These are phyloP conservation scores for Sporormia fimetaria DNA, from an alignment of 495 filamentous ascomycete species.

Conservation along the genomic window DNA sequence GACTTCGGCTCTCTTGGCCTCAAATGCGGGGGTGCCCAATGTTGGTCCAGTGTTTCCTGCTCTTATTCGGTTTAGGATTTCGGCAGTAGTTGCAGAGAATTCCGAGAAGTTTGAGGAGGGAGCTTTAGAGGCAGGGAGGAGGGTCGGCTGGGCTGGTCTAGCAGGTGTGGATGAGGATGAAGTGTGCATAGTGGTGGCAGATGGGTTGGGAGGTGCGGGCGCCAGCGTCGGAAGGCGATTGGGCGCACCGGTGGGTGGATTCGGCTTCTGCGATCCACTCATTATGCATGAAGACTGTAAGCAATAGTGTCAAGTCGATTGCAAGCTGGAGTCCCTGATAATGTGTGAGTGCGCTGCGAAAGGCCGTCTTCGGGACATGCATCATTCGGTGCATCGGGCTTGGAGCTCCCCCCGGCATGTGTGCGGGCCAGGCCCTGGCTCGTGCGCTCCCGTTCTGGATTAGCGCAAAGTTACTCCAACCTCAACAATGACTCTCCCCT, in stretches of 20 bases:
- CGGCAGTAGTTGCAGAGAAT: constrained; percentile 25
- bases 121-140: background rate
- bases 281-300: constrained; percentile 1
- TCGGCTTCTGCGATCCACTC: background rate
- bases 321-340: too few relatives aligned
- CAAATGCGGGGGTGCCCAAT: constrained; percentile 28
- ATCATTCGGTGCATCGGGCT: too few relatives aligned
- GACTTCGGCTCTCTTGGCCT: constrained; percentile 37
- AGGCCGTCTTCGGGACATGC: too few relatives aligned
- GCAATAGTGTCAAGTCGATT: too few relatives aligned
- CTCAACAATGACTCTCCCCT: too few relatives aligned
- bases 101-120: constrained; percentile 10
- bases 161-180: background rate
- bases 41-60: constrained; percentile 15
- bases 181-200: background rate
- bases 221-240: constrained; percentile 3
- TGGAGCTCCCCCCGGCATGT: too few relatives aligned
- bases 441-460: too few relatives aligned
- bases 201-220: constrained; percentile 1
- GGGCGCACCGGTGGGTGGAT: background rate
- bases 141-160: constrained; percentile 3
- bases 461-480: too few relatives aligned
- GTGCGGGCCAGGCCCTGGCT: too few relatives aligned
- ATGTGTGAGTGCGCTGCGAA: too few relatives aligned
- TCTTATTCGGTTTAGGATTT: constrained; percentile 22